Base-by-base conservation (phyloP, 129 eudicot species). In the Centrapalus pauciflorus region DNA sequence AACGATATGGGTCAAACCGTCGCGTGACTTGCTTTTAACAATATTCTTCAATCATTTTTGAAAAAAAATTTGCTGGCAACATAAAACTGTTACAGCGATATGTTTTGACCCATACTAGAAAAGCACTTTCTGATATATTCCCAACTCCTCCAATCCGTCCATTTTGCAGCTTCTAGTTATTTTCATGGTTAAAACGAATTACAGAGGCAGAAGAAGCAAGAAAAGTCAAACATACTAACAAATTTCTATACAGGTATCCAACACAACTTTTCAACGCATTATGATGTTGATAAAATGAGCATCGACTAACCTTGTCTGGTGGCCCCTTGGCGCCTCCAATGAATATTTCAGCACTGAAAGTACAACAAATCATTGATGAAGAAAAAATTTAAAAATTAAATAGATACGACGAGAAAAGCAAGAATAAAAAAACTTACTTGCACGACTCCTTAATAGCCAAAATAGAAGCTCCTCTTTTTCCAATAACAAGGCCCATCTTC, bases 301-400 rank as follows among this genome's bases (percentile, higher is more conserved):
- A 48, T 32, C 56, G 37, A 84, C 96, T 73, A 61, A 93, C 96
- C 98, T 93, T 93, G 76, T 93, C 96, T 23, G 95, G 95, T 7
- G 98, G 98, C 37, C 98, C 98, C 70, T 88, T 93, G 14, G 78
- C 58, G 17, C 95, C 98, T 73, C 98, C 98, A 23, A 93, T 76
- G 73, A 93, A 51, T 69, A 93, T 88, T 72, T 93, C 98, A 70
- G 95, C 90, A 71, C 98, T 93, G 91, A 65, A 61, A 55, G 52
- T 4, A 62, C 37, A 74, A n/a, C 9, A 17, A 72, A 43, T 57
- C 40, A 46, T 60, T 61, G 51, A 60, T 29, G 33, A 26, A 69
- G 12, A 58, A 20, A 52, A 64, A 29, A 23, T 4, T 9, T 51
- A 16, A 62, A 54, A 49, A 24, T 43, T 24, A 17, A 38, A 38